Percentiles rank a stretch among this genome's conserved stretches.
Evolutionary conservation across 805 yeast genomes (phyloP).

Genomic region (Starmera amethionina): DNA sequence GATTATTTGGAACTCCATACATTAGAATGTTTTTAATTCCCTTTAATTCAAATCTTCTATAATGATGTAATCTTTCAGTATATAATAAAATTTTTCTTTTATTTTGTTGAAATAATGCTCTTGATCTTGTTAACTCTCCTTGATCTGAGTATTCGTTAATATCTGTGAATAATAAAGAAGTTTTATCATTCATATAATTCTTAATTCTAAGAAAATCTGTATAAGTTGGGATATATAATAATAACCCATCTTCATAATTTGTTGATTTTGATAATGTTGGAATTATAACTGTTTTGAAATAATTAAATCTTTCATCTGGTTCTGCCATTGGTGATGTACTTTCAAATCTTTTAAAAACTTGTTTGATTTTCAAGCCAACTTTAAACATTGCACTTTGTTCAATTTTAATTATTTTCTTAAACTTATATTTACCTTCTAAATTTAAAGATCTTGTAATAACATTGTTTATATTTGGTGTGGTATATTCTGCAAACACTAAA

Average conservation of each 20-base stretch:
- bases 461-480: conserved; percentile 75
- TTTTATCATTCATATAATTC: conserved; percentile 45
- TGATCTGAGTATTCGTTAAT: conserved; percentile 78
- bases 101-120: conserved; percentile 59
- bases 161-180: conserved; percentile 56
- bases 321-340: conserved; percentile 47
- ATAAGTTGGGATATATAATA: conserved; percentile 78
- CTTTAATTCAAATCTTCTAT: conserved; percentile 70
- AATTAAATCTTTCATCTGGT: conserved; percentile 76
- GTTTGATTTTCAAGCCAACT: conserved; percentile 57
- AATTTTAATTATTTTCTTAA: conserved; percentile 35
- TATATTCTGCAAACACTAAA: conserved; percentile 61
- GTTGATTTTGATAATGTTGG: conserved; percentile 59
- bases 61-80: conserved; percentile 91
- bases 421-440: conserved; percentile 50
- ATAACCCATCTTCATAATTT: conserved; percentile 60
- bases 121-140: conserved; percentile 57
- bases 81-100: conserved; percentile 67
- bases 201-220: conserved; percentile 76
- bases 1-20: conserved; percentile 81
- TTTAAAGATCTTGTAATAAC: conserved; percentile 42
- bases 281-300: conserved; percentile 61
- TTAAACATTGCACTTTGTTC: conserved; percentile 48
- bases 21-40: conserved; percentile 80
- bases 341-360: conserved; percentile 65